phyloP scores from a whole-genome alignment of 1,284 basidiomycete species.

The Cystobasidium pallidum region DNA sequence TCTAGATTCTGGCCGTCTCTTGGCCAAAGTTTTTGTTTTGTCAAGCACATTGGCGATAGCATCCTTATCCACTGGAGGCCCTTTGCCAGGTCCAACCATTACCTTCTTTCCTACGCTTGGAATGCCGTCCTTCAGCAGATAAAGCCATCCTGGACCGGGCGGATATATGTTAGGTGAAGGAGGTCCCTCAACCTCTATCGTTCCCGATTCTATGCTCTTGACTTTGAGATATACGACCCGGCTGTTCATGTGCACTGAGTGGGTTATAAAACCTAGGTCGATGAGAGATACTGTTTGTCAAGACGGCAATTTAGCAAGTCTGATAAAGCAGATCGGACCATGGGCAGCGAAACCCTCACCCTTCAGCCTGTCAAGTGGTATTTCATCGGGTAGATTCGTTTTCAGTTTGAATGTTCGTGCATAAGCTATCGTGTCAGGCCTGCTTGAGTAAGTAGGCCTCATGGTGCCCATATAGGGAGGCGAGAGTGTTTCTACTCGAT shows the following conservation, averaged over 20 bases:
- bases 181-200: slow-evolving; percentile 64
- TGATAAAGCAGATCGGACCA: too few relatives aligned
- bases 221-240: slow-evolving; percentile 68
- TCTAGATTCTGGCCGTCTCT: background rate
- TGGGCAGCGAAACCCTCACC: slow-evolving; percentile 23
- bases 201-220: slow-evolving; percentile 57
- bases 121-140: slow-evolving; percentile 68
- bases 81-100: slow-evolving; percentile 68
- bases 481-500: slow-evolving; percentile 72
- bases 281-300: slow-evolving; percentile 38
- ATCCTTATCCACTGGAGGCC: slow-evolving; percentile 59
- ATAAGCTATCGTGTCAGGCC: slow-evolving; percentile 61
- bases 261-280: slow-evolving; percentile 46
- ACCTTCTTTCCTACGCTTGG: slow-evolving; percentile 69
- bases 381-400: slow-evolving; percentile 57
- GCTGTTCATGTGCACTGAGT: slow-evolving; percentile 69
- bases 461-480: slow-evolving; percentile 67
- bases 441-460: slow-evolving; percentile 62
- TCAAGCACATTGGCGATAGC: slow-evolving; percentile 46
- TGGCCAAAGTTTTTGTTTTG: slow-evolving; percentile 18
- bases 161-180: slow-evolving; percentile 70
- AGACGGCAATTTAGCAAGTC: too few relatives aligned
- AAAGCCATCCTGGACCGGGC: slow-evolving; percentile 78
- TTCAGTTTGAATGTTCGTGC: slow-evolving; percentile 58
- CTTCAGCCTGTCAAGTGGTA: slow-evolving; percentile 3